Evolutionary conservation across 2,329 filamentous ascomycete species (phyloP).

Genomic region (Diaporthe vaccinii): DNA sequence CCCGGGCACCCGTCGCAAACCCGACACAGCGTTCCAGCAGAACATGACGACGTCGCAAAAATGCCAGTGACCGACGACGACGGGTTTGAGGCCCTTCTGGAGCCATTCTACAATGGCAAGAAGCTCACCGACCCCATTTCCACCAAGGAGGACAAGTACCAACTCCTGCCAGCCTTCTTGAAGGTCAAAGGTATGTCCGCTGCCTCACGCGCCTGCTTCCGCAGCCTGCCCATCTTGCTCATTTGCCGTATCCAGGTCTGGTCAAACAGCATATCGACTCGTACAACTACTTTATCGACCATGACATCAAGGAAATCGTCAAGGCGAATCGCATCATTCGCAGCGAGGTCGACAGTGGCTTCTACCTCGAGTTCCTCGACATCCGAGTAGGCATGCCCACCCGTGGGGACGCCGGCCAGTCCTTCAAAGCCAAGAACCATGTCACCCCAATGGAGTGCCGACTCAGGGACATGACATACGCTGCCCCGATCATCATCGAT

Average conservation of each 20-base stretch:
- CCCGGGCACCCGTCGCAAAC: neutral
- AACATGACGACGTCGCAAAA: conserved; percentile 44
- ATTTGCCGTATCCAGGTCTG: conserved; percentile 63
- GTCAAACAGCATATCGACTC: conserved; percentile 99
- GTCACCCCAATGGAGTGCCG: conserved; percentile 98
- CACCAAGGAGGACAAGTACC: conserved; percentile 90
- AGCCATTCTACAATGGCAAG: conserved; percentile 78
- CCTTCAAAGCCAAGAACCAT: conserved; percentile 75
- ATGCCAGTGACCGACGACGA: conserved; percentile 70
- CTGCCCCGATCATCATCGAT: conserved; percentile 92
- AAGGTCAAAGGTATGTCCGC: conserved; percentile 83
- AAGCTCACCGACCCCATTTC: conserved; percentile 75
- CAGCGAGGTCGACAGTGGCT: conserved; percentile 92
- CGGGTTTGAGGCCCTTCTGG: conserved; percentile 75
- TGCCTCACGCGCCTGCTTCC: neutral
- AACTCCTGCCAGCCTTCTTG: conserved; percentile 94
- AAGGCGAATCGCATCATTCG: conserved; percentile 89
- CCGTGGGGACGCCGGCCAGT: conserved; percentile 70
- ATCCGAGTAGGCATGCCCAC: conserved; percentile 89
- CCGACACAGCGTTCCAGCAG: neutral
- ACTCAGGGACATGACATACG: conserved; percentile 97
- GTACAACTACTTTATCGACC: conserved; percentile 98
- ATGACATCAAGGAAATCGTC: conserved; percentile 97
- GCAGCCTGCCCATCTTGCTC: neutral
- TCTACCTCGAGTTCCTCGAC: conserved; percentile 93